phyloP scores from a whole-genome alignment of 1,284 basidiomycete species.

The Anthracocystis panici-leucophaei region DNA sequence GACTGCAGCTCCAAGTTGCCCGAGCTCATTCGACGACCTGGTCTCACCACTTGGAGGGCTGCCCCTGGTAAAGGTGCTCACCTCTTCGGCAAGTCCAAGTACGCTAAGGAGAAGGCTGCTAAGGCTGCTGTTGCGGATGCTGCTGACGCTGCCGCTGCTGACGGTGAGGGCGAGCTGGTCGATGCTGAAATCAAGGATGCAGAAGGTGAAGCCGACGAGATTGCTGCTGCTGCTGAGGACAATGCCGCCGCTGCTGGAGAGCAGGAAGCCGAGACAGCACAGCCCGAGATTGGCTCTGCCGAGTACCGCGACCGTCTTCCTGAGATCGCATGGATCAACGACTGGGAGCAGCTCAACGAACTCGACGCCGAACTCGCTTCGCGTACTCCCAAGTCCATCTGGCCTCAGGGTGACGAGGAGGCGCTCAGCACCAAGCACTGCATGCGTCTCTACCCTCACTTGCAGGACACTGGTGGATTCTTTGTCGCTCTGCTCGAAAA shows the following conservation, averaged over 20 bases:
- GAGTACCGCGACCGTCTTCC: conserved; percentile 57
- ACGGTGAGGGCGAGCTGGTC: conserved; percentile 27
- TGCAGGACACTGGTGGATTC: conserved; percentile 97
- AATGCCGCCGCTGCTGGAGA: conserved; percentile 7
- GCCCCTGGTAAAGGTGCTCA: conserved; percentile 60
- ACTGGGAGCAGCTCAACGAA: conserved; percentile 60
- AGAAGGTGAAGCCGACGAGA: conserved; percentile 36
- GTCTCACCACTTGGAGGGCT: conserved; percentile 67
- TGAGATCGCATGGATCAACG: conserved; percentile 62
- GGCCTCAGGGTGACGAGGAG: conserved; percentile 67
- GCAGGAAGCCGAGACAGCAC: conserved; percentile 13
- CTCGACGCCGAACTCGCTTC: conserved; percentile 61
- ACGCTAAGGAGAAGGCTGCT: conserved; percentile 38
- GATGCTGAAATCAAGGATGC: conserved; percentile 47
- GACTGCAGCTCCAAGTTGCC: conserved; percentile 82
- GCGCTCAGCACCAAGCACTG: conserved; percentile 59
- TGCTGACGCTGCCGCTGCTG: conserved; percentile 24
- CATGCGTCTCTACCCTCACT: conserved; percentile 80
- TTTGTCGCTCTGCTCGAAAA: conserved; percentile 90
- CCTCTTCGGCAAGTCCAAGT: conserved; percentile 53
- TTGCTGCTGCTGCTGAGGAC: conserved; percentile 11
- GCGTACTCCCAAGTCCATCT: conserved; percentile 58
- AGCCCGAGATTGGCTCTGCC: conserved; percentile 43
- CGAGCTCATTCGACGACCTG: conserved; percentile 76
- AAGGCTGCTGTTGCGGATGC: conserved; percentile 23